Evolutionary conservation across 257 asterid genomes (phyloP).

Genomic region (Sherardia arvensis): DNA sequence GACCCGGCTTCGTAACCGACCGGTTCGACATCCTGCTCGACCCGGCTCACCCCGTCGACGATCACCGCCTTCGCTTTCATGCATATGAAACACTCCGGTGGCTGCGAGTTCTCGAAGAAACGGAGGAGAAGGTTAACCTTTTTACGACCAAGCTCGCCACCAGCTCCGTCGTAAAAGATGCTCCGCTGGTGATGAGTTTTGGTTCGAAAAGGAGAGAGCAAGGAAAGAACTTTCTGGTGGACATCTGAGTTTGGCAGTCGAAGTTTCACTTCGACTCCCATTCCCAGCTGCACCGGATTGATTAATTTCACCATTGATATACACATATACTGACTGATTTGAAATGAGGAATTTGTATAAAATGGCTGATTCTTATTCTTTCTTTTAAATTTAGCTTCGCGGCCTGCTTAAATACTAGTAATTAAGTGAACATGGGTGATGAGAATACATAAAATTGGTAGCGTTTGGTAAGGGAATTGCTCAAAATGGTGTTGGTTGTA

Average conservation of each 20-base stretch:
- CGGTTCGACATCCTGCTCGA: slow-evolving; percentile 84
- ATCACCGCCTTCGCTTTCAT: slow-evolving; percentile 77
- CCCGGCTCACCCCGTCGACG: slow-evolving; percentile 72
- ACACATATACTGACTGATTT: too few relatives aligned
- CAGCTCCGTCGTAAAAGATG: slow-evolving; percentile 74
- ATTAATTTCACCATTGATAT: too few relatives aligned
- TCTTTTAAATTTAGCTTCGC: too few relatives aligned
- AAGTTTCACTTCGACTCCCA: slow-evolving; percentile 90
- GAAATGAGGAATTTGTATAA: too few relatives aligned
- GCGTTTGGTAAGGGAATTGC: too few relatives aligned
- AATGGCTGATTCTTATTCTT: too few relatives aligned
- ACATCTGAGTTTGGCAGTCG: slow-evolving; percentile 42
- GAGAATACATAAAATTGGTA: too few relatives aligned
- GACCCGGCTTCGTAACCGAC: slow-evolving; percentile 43
- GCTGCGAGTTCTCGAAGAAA: slow-evolving; percentile 49
- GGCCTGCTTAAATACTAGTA: too few relatives aligned
- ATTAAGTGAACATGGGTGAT: too few relatives aligned
- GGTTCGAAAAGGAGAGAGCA: slow-evolving; percentile 42
- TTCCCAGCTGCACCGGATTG: slow-evolving; percentile 4
- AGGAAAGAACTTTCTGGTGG: slow-evolving; percentile 48
- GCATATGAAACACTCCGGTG: slow-evolving; percentile 52
- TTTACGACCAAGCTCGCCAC: slow-evolving; percentile 49
- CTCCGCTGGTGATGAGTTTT: slow-evolving; percentile 70
- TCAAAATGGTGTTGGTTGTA: too few relatives aligned
- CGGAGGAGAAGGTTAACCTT: slow-evolving; percentile 72